These are phyloP conservation scores for Jackrogersella multiformis DNA, from an alignment of 495 filamentous ascomycete species.

Conservation along the genomic window DNA sequence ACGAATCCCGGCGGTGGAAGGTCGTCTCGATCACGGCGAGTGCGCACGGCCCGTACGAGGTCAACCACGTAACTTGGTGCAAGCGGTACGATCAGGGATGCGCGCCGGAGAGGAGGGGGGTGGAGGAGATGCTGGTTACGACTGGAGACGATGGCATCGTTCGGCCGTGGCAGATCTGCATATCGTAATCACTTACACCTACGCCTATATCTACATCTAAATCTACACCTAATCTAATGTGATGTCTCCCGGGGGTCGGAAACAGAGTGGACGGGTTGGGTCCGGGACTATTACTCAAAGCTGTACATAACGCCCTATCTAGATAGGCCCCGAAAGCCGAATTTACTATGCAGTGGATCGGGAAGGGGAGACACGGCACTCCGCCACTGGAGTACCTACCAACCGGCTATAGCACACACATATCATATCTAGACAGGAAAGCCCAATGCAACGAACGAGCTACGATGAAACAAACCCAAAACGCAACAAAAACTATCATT, in stretches of 20 bases:
- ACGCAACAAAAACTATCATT: not conserved
- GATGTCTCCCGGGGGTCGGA: not conserved
- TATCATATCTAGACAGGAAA: constrained; percentile 4
- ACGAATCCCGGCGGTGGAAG: constrained; percentile 67
- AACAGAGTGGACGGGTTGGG: too few species aligned
- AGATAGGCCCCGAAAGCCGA: not conserved
- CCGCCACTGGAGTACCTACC: constrained; percentile 3
- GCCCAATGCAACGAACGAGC: constrained; percentile 23
- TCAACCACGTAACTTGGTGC: constrained; percentile 90
- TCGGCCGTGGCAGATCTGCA: constrained; percentile 71
- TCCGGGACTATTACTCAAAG: not conserved
- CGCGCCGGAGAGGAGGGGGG: constrained; percentile 53
- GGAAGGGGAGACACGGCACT: not conserved
- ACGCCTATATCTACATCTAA: too few species aligned
- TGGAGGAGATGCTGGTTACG: constrained; percentile 79
- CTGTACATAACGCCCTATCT: constrained; percentile 27
- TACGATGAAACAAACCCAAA: not conserved
- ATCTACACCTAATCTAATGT: not conserved
- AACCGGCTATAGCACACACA: too few species aligned
- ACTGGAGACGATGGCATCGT: constrained; percentile 85
- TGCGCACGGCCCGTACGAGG: constrained; percentile 89
- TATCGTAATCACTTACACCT: constrained; percentile 28
- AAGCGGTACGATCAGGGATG: constrained; percentile 63
- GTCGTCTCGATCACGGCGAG: constrained; percentile 69
- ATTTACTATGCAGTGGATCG: not conserved